These are phyloP conservation scores for Cordyceps farinosa DNA, from an alignment of 2,329 filamentous ascomycete species.

Conservation along the genomic window DNA sequence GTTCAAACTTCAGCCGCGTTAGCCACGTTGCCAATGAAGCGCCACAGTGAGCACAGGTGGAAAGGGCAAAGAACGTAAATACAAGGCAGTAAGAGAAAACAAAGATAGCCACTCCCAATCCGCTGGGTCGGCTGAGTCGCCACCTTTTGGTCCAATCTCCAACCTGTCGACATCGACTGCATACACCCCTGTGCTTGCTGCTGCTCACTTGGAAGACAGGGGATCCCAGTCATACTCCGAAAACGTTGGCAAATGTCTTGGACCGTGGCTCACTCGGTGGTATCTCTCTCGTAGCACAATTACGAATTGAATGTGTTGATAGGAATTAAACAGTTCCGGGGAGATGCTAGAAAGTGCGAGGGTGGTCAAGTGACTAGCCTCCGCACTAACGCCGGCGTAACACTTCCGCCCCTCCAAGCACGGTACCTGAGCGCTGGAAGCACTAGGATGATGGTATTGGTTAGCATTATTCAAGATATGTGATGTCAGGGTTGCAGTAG, in stretches of 20 bases:
- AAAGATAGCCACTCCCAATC: background rate
- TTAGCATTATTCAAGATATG: background rate
- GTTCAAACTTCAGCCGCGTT: background rate
- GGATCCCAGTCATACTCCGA: background rate
- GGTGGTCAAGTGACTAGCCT: background rate
- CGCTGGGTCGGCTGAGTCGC: conserved; percentile 6
- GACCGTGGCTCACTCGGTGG: background rate
- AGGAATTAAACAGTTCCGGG: background rate
- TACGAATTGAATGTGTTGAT: background rate
- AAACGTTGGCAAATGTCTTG: conserved; percentile 13
- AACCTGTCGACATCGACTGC: background rate
- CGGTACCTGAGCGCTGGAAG: background rate
- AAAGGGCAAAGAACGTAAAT: background rate
- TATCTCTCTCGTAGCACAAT: background rate
- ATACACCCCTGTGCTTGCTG: conserved; percentile 3
- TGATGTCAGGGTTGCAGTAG: background rate
- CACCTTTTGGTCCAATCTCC: conserved; percentile 16
- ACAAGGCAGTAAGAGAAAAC: background rate
- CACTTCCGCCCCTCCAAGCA: conserved; percentile 1
- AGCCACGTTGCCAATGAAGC: background rate
- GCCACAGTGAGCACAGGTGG: background rate
- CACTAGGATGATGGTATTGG: background rate
- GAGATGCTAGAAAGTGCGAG: background rate
- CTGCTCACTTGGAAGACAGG: conserved; percentile 3
- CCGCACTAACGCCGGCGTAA: background rate